Conservation (phyloP, 108 stramenopile species). For the Conticribra guillardii region DNA sequence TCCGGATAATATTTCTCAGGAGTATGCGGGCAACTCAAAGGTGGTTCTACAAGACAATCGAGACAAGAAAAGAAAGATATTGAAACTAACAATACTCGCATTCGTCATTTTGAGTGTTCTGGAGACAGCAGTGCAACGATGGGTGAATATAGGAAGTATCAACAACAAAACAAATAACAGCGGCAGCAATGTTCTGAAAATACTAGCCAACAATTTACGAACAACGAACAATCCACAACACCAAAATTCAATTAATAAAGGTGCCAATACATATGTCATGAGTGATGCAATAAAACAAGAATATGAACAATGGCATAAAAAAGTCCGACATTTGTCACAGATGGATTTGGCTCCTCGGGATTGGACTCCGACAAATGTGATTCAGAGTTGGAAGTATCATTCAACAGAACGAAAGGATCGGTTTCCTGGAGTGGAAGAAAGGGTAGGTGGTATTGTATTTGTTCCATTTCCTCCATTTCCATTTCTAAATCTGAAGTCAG, state of each 20-base stretch:
- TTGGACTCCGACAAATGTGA: slow-evolving; percentile 26
- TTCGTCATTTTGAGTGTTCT: slow-evolving; percentile 5
- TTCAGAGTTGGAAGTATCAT: slow-evolving; percentile 32
- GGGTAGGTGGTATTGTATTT: neutral
- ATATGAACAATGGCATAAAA: slow-evolving; percentile 39
- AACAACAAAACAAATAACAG: neutral
- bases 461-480: neutral
- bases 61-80: too few relatives aligned
- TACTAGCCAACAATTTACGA: neutral
- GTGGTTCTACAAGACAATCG: too few relatives aligned
- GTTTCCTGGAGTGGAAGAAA: slow-evolving; percentile 35
- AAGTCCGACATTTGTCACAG: slow-evolving; percentile 32
- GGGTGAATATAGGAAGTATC: neutral
- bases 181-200: neutral
- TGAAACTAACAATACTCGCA: neutral
- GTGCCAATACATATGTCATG: slow-evolving; percentile 16
- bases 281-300: slow-evolving; percentile 22
- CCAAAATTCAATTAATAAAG: neutral
- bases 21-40: too few relatives aligned
- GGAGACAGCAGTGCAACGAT: neutral
- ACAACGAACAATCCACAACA: neutral
- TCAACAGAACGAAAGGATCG: slow-evolving; percentile 27
- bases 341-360: slow-evolving; percentile 21
- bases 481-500: neutral
- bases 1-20: too few relatives aligned